Evolutionary conservation across 1,284 basidiomycete species (phyloP), one percentile per base, ranked within the genome.

Genomic region (Kwoniella shivajii): DNA sequence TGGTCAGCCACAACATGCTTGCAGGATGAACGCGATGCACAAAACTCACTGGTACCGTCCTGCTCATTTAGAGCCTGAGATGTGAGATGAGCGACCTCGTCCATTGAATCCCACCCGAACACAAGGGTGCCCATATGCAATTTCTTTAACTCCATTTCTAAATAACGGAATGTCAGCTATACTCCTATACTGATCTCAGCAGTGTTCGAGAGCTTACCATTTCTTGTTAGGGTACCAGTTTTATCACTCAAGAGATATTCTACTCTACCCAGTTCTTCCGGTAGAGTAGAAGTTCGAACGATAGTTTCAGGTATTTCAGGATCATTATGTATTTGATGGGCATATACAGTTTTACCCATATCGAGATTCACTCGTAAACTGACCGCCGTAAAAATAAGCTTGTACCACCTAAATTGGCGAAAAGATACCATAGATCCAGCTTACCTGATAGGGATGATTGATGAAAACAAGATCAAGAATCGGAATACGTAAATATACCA

Each of bases 321-420:
- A 77, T 99, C 96, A 58, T 84, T 86, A 87, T 94, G 92, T 59
- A 99, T 99, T 67, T 95, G 90, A 44, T 89, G 86, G 0, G 92
- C 92, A 69, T 99, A 99, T 39, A 98, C 90, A 0, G 94, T 98
- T 80, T 99, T 99, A 59, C 95, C 96, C 94, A 99, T 98, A 76
- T 99, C 96, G 48, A 99, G 83, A 69, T 99, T 99, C 59, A 99
- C 95, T 26, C 96, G 89, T 50, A 99, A 81, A 82, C 92, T 97
- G 61, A 16, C 22, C 16, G 33, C 47, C 14, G 34, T 30, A 57
- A 18, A 63, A 55, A 38, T 39, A 14, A 3, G n/a, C 9, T 4
- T 22, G 6, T 9, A 7, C 11, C 6, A 31, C 10, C 6, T 18
- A 9, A 10, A 20, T 16, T 6, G 20, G 6, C 1, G 18, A 47